Evolutionary conservation across 1,284 basidiomycete genomes (phyloP).

Genomic region (Microbotryomycetes sp.): DNA sequence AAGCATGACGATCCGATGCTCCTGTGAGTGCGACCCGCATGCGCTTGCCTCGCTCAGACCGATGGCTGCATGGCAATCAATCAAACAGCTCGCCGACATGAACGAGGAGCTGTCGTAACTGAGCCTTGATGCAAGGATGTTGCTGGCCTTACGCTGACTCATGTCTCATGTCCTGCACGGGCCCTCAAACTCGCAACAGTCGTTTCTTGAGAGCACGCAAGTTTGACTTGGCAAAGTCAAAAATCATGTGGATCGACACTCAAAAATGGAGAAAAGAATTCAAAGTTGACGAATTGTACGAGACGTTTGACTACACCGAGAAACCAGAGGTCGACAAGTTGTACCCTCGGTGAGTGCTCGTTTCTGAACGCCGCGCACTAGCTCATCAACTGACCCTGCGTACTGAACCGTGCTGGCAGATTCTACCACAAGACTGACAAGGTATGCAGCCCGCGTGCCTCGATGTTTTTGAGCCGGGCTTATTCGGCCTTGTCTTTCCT

Average conservation of each 20-base stretch:
- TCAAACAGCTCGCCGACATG: background rate
- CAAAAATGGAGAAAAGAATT: constrained; percentile 91
- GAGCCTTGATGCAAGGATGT: background rate
- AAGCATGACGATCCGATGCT: constrained; percentile 70
- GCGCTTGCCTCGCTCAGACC: no score
- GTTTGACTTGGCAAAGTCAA: constrained; percentile 76
- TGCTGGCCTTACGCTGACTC: background rate
- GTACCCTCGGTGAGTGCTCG: constrained; percentile 77
- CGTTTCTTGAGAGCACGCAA: constrained; percentile 83
- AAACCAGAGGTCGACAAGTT: constrained; percentile 77
- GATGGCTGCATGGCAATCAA: no score
- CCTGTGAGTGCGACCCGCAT: no score
- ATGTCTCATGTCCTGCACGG: no score
- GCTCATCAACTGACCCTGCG: constrained; percentile 1
- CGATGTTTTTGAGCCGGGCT: background rate
- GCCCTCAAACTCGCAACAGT: constrained; percentile 16
- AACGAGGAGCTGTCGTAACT: background rate
- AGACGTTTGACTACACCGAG: constrained; percentile 84
- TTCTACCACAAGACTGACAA: constrained; percentile 87
- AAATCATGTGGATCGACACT: constrained; percentile 72
- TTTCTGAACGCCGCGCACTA: background rate
- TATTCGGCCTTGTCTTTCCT: background rate
- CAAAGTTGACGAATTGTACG: constrained; percentile 76
- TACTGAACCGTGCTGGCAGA: constrained; percentile 2
- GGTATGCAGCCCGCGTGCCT: no score